Conservation (phyloP, 805 yeast genomes). For the Monosporozyma unispora region DNA sequence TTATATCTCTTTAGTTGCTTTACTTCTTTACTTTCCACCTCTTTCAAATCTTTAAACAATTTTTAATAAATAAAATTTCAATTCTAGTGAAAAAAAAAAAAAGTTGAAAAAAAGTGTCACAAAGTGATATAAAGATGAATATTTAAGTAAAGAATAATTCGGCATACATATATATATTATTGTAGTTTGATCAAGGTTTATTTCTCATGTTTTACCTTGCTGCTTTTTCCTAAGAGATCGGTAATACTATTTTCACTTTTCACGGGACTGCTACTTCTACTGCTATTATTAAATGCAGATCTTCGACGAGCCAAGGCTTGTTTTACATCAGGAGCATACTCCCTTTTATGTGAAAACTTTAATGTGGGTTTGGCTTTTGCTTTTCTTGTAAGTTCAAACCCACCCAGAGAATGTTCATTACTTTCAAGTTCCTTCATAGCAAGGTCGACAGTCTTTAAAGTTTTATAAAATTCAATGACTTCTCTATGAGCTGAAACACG, state of each 20-base stretch:
- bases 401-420: not conserved
- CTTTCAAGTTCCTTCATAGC: constrained; percentile 12
- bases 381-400: not conserved
- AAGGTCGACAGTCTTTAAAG: constrained; percentile 31
- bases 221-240: not conserved
- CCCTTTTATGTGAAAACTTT: not conserved
- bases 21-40: not conserved
- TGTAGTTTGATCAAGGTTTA: not conserved
- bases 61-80: not conserved
- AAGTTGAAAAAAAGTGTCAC: not conserved
- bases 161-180: too few species aligned
- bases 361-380: not conserved
- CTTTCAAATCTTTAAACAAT: not conserved
- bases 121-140: not conserved
- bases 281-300: not conserved
- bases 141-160: too few species aligned
- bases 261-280: not conserved
- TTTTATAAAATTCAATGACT: constrained; percentile 61
- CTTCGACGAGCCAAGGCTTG: not conserved
- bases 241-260: not conserved
- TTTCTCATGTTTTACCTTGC: not conserved
- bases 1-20: not conserved
- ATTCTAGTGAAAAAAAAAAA: not conserved
- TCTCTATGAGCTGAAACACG: constrained; percentile 62
- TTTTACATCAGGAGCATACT: not conserved